Evolutionary conservation across 2,329 filamentous ascomycete genomes (phyloP), one percentile per base, ranked within the genome.

Genomic region (Polytolypa hystricis): DNA sequence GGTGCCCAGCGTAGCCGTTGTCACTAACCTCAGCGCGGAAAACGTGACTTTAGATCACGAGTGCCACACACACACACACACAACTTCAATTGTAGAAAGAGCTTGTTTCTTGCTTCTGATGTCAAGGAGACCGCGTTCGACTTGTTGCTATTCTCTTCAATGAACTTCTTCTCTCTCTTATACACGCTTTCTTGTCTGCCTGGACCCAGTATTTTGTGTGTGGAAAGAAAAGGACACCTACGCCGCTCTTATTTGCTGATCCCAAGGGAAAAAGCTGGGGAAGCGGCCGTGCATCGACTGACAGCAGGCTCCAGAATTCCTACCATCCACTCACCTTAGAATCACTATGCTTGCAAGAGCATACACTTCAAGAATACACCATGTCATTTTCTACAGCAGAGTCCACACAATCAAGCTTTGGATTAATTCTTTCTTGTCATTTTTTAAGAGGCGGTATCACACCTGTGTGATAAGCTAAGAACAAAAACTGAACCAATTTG

Each of bases 1-100:
- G 48, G 51, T 49, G 49, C 49, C 45, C 51, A 47, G 57, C 55
- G 57, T 59, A 58, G 56, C 52, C 47, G 55, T 47, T 45, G 55
- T 58, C 55, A 58, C 54, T 53, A 49, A 45, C 19, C 37, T 29
- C 32, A 27, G 31, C 30, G 28, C 20, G 10, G 33, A 37, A 37
- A 39, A 40, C 35, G 37, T 42, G 41, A 42, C 37, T 18, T 36
- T 5, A 21, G 12, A n/a, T 7, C 21, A 16, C 34, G 4, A 35
- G n/a, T n/a, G n/a, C n/a, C n/a, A n/a, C n/a, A n/a, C n/a, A n/a
- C n/a, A n/a, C n/a, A n/a, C n/a, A n/a, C n/a, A n/a, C n/a, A n/a
- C n/a, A n/a, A n/a, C n/a, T n/a, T n/a, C n/a, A n/a, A n/a, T n/a
- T n/a, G n/a, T n/a, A n/a, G n/a, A n/a, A n/a, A n/a, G n/a, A n/a